These are phyloP conservation scores for Glycine latifolia DNA, from an alignment of 306 rosid species.

Conservation along the genomic window DNA sequence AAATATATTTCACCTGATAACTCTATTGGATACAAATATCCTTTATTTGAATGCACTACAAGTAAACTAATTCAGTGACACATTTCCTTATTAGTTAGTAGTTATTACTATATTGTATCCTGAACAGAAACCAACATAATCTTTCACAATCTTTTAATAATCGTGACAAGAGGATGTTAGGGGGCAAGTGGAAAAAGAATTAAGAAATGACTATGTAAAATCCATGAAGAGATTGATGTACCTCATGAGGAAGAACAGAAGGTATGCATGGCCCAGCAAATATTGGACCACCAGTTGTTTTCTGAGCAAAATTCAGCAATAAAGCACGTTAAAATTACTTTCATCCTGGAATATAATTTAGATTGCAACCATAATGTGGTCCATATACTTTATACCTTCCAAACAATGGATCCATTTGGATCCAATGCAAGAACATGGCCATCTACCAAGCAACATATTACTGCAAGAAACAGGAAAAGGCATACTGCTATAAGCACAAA, in stretches of 20 bases:
- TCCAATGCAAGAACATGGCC: conserved; percentile 80
- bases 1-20: conserved; percentile 9
- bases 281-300: conserved; percentile 75
- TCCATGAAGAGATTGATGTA: conserved; percentile 47
- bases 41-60: background rate
- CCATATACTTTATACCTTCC: conserved; percentile 72
- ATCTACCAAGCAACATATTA: conserved; percentile 89
- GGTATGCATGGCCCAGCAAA: conserved; percentile 92
- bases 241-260: conserved; percentile 74
- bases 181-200: background rate
- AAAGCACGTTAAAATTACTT: conserved; percentile 36
- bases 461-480: conserved; percentile 51
- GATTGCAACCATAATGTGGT: conserved; percentile 33
- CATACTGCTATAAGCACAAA: conserved; percentile 24
- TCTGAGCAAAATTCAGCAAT: conserved; percentile 55
- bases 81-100: background rate
- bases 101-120: background rate
- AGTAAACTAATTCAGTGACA: conserved; percentile 1
- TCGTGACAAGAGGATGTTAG: conserved; percentile 20
- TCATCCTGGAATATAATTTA: conserved; percentile 16
- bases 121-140: conserved; percentile 14
- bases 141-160: conserved; percentile 2
- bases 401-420: conserved; percentile 73
- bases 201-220: background rate
- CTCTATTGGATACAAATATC: conserved; percentile 9